These are phyloP conservation scores for Spizellomyces punctatus DNA, from an alignment of 192 early-diverging fungal genomes.

Conservation along the genomic window DNA sequence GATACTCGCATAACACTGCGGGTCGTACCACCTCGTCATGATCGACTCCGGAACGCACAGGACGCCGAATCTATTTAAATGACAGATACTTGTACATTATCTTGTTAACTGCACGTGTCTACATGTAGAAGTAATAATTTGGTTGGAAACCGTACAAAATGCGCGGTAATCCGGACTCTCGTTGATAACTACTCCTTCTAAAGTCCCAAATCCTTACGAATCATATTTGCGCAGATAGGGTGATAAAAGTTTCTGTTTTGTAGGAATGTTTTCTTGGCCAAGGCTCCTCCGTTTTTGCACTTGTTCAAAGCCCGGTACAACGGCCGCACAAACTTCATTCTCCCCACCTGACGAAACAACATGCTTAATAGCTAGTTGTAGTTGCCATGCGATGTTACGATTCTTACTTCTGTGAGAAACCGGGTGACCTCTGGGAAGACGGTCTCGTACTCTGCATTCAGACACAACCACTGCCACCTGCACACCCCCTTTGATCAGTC, in stretches of 20 bases:
- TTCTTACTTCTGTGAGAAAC: slow-evolving; percentile 70
- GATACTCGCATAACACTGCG: not conserved
- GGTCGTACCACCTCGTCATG: too few species aligned
- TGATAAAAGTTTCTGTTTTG: slow-evolving; percentile 85
- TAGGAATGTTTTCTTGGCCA: slow-evolving; percentile 81
- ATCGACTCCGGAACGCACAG: too few species aligned
- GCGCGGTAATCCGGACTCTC: too few species aligned
- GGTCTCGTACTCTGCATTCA: slow-evolving; percentile 73
- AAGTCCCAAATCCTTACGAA: slow-evolving; percentile 36
- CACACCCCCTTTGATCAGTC: too few species aligned
- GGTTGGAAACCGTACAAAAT: too few species aligned
- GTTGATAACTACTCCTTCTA: not conserved
- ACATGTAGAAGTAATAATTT: too few species aligned
- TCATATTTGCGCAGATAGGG: slow-evolving; percentile 87
- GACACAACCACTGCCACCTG: slow-evolving; percentile 79
- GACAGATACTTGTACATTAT: too few species aligned
- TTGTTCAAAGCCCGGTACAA: slow-evolving; percentile 64
- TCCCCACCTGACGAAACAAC: slow-evolving; percentile 53
- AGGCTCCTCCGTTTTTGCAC: slow-evolving; percentile 67
- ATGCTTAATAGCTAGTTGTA: too few species aligned
- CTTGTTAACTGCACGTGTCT: too few species aligned
- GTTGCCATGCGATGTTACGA: too few species aligned
- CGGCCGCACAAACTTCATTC: slow-evolving; percentile 93
- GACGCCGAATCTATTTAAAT: too few species aligned
- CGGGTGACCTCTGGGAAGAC: slow-evolving; percentile 74